Evolutionary conservation across 163 green algal species (phyloP).

Genomic region (Dunaliella salina): DNA sequence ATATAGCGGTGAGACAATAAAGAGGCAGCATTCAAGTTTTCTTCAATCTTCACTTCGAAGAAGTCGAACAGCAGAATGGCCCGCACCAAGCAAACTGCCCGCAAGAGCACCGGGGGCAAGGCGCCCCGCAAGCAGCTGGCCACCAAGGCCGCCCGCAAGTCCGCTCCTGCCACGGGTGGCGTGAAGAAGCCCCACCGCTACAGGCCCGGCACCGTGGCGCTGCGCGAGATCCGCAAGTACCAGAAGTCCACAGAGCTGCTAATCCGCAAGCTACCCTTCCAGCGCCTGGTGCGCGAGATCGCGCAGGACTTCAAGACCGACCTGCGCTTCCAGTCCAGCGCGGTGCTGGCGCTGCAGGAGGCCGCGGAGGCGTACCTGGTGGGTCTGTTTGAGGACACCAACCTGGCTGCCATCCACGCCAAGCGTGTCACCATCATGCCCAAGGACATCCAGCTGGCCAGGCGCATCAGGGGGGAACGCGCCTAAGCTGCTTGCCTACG

Average conservation of each 20-base stretch:
- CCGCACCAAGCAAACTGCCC: constrained; percentile 78
- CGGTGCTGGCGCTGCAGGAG: constrained; percentile 80
- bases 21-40: no score
- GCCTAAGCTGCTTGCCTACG: no score
- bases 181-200: constrained; percentile 88
- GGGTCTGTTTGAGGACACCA: constrained; percentile 54
- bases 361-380: constrained; percentile 71
- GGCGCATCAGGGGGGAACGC: neutral
- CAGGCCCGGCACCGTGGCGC: constrained; percentile 77
- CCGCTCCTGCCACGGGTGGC: constrained; percentile 65
- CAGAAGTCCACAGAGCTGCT: constrained; percentile 95
- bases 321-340: constrained; percentile 74
- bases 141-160: constrained; percentile 82
- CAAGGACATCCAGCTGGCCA: constrained; percentile 87
- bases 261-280: constrained; percentile 95
- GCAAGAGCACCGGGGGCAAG: constrained; percentile 86
- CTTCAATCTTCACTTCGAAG: no score
- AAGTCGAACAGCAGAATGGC: no score
- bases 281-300: constrained; percentile 93
- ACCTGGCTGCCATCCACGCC: constrained; percentile 92
- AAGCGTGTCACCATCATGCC: constrained; percentile 98
- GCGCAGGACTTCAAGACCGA: constrained; percentile 86
- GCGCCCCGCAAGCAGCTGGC: constrained; percentile 87
- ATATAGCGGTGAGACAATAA: no score
- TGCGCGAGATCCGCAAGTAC: constrained; percentile 93